These are phyloP conservation scores for Ascocoryne sarcoides DNA, from an alignment of 2,329 filamentous ascomycete genomes.

Conservation along the genomic window DNA sequence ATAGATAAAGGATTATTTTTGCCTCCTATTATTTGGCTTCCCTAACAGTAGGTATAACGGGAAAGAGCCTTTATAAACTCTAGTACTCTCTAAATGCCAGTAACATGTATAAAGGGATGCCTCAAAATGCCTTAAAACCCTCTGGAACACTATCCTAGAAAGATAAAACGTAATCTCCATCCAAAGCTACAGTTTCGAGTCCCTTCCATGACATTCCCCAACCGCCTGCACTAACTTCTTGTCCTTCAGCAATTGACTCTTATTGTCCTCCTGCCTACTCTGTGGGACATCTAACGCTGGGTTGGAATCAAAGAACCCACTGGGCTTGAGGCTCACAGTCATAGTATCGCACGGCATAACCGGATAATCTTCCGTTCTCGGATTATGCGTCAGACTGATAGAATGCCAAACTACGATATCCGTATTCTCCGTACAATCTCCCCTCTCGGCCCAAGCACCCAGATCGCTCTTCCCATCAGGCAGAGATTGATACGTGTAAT, in stretches of 20 bases:
- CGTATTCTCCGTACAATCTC: conserved; percentile 80
- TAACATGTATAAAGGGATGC: no score
- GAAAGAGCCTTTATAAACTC: no score
- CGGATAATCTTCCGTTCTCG: conserved; percentile 10
- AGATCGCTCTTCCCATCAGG: conserved; percentile 15
- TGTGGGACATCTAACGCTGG: conserved; percentile 38
- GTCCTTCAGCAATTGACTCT: conserved; percentile 13
- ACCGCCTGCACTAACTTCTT: conserved; percentile 5
- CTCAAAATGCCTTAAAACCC: no score
- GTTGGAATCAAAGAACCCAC: conserved; percentile 42
- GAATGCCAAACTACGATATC: conserved; percentile 85
- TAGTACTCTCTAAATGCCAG: no score
- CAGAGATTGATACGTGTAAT: conserved; percentile 29
- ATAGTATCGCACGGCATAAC: conserved; percentile 52
- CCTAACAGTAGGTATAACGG: no score
- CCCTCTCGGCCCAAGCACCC: conserved; percentile 66
- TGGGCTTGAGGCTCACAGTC: conserved; percentile 50
- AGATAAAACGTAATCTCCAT: no score
- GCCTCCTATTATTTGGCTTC: no score
- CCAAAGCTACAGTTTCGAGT: no score
- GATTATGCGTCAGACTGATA: conserved; percentile 81
- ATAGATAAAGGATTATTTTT: no score
- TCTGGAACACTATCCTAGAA: no score
- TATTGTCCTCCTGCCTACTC: conserved; percentile 17
- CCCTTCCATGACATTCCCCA: no score